Base-by-base conservation (phyloP, 2,329 filamentous ascomycete species). In the Fusarium globosum region DNA sequence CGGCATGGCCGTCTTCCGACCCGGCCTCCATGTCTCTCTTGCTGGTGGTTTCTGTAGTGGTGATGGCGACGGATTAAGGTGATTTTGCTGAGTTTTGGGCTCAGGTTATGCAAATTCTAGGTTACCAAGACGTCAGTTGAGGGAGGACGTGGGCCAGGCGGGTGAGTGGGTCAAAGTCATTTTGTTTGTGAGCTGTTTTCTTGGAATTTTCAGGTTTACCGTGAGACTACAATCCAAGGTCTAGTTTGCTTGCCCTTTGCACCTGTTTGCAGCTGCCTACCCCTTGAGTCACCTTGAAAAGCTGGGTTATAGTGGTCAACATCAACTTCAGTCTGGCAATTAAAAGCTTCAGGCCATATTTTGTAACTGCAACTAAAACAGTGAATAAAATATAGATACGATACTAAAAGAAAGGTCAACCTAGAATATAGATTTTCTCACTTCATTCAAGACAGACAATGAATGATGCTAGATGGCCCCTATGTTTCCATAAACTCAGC, bases 11-110 rank as follows among this genome's bases (percentile, higher is more conserved):
- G 2, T 56, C 38, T 1, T 46, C 12, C 4, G 61, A 56, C 2
- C 20, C 38, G 4, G 56, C 39, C n/a, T 43, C n/a, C 49, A 46
- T 35, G 12, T 73, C 53, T 67, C 48, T 73, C 10, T 46, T 58
- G 6, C 11, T 51, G 23, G 48, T 23, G 48, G 12, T 11, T 13
- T 23, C 11, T 2, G 30, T 35, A 20, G 16, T 51, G n/a, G n/a
- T n/a, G 12, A 23, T 35, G 30, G 48, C 6, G 15, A 14, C 15
- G 15, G 12, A 33, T 33, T 33, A 7, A 14, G 16, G 6, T 33
- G 21, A 33, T 33, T 51, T 51, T 14, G 28, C 33, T 51, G 28
- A 33, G 21, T 33, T 23, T 51, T 23, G n/a, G 30, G n/a, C 6
- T 11, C 8, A 8, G n/a, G 30, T 35, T 4, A 15, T 23, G 30